phyloP scores from a whole-genome alignment of 495 filamentous ascomycete species.

The Talaromyces thailandensis region DNA sequence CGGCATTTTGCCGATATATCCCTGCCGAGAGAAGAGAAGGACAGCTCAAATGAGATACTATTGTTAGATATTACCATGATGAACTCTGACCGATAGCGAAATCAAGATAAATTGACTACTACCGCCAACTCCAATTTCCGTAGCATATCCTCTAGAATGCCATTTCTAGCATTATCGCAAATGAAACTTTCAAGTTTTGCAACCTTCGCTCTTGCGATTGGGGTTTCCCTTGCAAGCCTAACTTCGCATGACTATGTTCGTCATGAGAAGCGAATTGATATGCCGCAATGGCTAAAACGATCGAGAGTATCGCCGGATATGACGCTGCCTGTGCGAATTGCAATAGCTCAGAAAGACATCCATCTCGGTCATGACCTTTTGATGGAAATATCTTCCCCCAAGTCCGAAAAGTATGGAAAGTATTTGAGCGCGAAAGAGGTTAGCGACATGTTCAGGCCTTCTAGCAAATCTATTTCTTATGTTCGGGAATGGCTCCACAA shows the following conservation, averaged over 20 bases:
- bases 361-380: slow-evolving; percentile 21
- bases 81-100: neutral
- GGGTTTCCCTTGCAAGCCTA: neutral
- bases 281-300: neutral
- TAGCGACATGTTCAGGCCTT: slow-evolving; percentile 25
- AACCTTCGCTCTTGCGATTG: neutral
- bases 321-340: slow-evolving; percentile 24
- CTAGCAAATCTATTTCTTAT: slow-evolving; percentile 12
- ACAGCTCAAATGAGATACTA: neutral
- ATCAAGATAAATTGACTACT: neutral
- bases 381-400: slow-evolving; percentile 19
- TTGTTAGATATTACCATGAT: neutral
- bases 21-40: neutral
- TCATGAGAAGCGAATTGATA: neutral
- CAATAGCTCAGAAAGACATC: slow-evolving; percentile 22
- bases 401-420: slow-evolving; percentile 15
- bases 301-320: neutral
- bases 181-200: neutral
- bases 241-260: neutral
- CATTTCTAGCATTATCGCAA: neutral
- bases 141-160: neutral
- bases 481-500: slow-evolving; percentile 30
- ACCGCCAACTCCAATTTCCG: neutral
- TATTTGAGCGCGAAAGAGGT: slow-evolving; percentile 15
- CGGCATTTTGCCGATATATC: neutral